These are phyloP conservation scores for Knoxia roxburghii DNA, from an alignment of 257 asterid genomes.

Conservation along the genomic window DNA sequence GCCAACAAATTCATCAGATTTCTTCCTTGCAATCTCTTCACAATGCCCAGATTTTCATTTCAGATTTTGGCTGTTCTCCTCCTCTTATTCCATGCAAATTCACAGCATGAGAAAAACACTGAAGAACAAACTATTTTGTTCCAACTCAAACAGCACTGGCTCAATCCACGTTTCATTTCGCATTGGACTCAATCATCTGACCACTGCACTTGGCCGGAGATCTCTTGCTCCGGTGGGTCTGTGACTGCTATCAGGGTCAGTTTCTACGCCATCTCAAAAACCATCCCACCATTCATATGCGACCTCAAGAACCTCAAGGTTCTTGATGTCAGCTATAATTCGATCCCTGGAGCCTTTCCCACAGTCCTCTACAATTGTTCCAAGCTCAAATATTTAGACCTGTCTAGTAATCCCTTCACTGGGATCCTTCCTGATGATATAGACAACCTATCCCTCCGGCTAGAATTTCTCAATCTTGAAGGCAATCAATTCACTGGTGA, in stretches of 20 bases:
- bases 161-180: slow-evolving; percentile 40
- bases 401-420: slow-evolving; percentile 41
- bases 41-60: slow-evolving; percentile 6
- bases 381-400: slow-evolving; percentile 39
- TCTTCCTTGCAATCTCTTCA: neutral
- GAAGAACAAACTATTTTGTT: slow-evolving; percentile 44
- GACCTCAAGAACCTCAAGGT: slow-evolving; percentile 22
- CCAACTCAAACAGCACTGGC: slow-evolving; percentile 49
- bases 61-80: slow-evolving; percentile 18
- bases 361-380: slow-evolving; percentile 23
- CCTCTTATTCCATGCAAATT: slow-evolving; percentile 33
- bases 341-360: slow-evolving; percentile 25
- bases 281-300: slow-evolving; percentile 27
- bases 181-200: slow-evolving; percentile 53
- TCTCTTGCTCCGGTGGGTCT: slow-evolving; percentile 45
- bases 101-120: slow-evolving; percentile 28
- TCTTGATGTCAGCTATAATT: slow-evolving; percentile 20
- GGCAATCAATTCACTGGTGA: slow-evolving; percentile 54
- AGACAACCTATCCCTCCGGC: slow-evolving; percentile 35
- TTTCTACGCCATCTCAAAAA: slow-evolving; percentile 8
- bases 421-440: slow-evolving; percentile 55
- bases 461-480: slow-evolving; percentile 33
- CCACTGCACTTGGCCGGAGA: slow-evolving; percentile 76
- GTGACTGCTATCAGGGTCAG: slow-evolving; percentile 28
- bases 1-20: too few relatives aligned